These are phyloP conservation scores for Geotrichum ghanense DNA, from an alignment of 805 yeast species.

Conservation along the genomic window DNA sequence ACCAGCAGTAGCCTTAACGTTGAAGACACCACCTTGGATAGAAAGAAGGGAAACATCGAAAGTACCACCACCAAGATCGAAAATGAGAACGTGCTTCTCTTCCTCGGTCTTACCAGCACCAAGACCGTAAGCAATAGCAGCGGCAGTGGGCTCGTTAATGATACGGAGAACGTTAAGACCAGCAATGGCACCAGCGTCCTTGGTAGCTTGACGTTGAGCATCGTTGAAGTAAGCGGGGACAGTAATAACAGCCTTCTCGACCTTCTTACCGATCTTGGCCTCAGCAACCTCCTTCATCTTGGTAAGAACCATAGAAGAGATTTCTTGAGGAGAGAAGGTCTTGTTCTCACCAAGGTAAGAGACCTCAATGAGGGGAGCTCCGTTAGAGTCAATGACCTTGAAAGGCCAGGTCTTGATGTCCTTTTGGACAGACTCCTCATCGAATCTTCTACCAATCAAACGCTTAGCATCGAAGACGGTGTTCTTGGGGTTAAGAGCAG, in stretches of 20 bases:
- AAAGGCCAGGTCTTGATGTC: slow-evolving; percentile 93
- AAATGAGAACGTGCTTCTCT: slow-evolving; percentile 81
- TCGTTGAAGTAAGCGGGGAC: slow-evolving; percentile 86
- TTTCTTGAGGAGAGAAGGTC: slow-evolving; percentile 87
- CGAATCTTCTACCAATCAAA: slow-evolving; percentile 83
- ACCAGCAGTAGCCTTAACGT: slow-evolving; percentile 97
- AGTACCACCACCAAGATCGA: slow-evolving; percentile 97
- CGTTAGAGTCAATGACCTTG: slow-evolving; percentile 58
- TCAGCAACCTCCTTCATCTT: slow-evolving; percentile 86
- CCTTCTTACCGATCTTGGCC: slow-evolving; percentile 68
- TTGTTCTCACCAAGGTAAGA: slow-evolving; percentile 78
- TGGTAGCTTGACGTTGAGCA: slow-evolving; percentile 84
- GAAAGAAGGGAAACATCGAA: slow-evolving; percentile 89
- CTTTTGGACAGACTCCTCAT: slow-evolving; percentile 74
- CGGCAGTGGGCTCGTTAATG: slow-evolving; percentile 90
- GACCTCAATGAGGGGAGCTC: slow-evolving; percentile 74
- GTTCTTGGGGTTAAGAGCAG: slow-evolving; percentile 84
- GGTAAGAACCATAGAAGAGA: slow-evolving; percentile 81
- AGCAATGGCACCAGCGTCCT: slow-evolving; percentile 81
- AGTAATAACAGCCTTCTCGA: slow-evolving; percentile 75
- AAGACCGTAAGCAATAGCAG: slow-evolving; percentile 94
- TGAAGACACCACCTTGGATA: slow-evolving; percentile 93
- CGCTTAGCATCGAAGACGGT: slow-evolving; percentile 86
- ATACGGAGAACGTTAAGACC: slow-evolving; percentile 77
- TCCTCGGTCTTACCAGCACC: slow-evolving; percentile 62